Base-by-base conservation (phyloP, 2,329 filamentous ascomycete species). In the Cordyceps militaris region DNA sequence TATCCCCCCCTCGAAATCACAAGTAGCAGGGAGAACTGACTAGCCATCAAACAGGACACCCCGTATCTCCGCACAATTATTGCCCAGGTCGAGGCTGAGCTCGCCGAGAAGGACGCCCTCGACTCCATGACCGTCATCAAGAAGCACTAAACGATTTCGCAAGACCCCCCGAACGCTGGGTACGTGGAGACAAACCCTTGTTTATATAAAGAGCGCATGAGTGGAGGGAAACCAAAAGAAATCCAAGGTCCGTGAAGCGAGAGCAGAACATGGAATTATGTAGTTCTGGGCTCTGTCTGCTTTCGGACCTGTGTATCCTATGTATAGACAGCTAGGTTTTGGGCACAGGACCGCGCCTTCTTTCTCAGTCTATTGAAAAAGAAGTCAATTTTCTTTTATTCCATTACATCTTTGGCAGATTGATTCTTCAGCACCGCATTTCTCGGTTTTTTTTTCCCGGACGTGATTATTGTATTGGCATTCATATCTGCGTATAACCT, bases 1-100 rank as follows among this genome's bases (percentile, higher is more conserved):
- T 16, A 14, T 6, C 26, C 42, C 28, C n/a, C 16, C 7, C 4
- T 21, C 16, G 24, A 13, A 14, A 10, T 38, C 16, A 47, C 0
- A 23, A n/a, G 10, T 19, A 13, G 19, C 13, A 13, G 5, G n/a
- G n/a, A 13, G 11, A 13, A 30, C 38, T 53, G 36, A 53, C 50
- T 16, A 4, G n/a, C 6, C 11, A 16, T n/a, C 28, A 23, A 21
- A 32, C 3, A 80, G 76, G 82, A 85, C 64, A 66, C 71, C 36
- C 77, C 77, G 30, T 84, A 85, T 74, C 76, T 85, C 46, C 65
- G 68, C 63, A 78, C 76, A 61, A 71, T 84, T 63, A 75, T 84
- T 65, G 70, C 75, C 63, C 69, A 81, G 69, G 71, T 84, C 67
- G 70, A 76, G 69, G 73, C 74, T 61, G 75, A 77, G 67, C 64